A percentile compares a stretch with the other conserved stretches of the same genome.
phyloP scores from a whole-genome alignment of 2,329 filamentous ascomycete species.

The Didymella pinodella region DNA sequence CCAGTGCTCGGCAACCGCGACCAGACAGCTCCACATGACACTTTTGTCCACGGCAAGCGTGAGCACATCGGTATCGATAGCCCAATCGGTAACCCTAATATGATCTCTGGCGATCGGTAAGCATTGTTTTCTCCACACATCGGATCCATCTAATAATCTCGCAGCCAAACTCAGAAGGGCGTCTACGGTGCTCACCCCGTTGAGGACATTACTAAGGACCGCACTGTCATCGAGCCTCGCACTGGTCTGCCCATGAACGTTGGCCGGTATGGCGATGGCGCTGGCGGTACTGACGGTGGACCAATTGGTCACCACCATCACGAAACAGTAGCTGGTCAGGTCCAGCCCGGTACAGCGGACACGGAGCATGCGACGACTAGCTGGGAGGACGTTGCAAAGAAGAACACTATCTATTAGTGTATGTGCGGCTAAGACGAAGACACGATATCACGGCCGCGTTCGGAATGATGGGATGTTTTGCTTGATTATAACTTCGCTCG shows the following conservation, averaged over 20 bases:
- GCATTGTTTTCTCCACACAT: slow-evolving; percentile 4
- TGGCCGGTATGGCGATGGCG: slow-evolving; percentile 49
- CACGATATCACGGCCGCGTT: background rate
- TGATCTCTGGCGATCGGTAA: slow-evolving; percentile 43
- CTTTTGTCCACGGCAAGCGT: slow-evolving; percentile 24
- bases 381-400: slow-evolving; percentile 40
- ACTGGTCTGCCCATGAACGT: slow-evolving; percentile 54
- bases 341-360: slow-evolving; percentile 18
- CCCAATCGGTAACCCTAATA: slow-evolving; percentile 36
- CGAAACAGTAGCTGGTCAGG: background rate
- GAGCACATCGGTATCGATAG: slow-evolving; percentile 45
- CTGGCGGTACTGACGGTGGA: slow-evolving; percentile 50
- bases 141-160: background rate
- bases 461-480: background rate
- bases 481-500: background rate
- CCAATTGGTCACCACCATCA: slow-evolving; percentile 28
- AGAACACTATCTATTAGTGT: slow-evolving; percentile 37
- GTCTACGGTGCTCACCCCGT: slow-evolving; percentile 33
- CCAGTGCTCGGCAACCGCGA: slow-evolving; percentile 3
- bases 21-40: slow-evolving; percentile 15
- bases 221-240: slow-evolving; percentile 48
- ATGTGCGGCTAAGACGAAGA: background rate
- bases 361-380: slow-evolving; percentile 28
- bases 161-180: slow-evolving; percentile 29
- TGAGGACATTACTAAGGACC: slow-evolving; percentile 28